Evolutionary conservation across 2,329 filamentous ascomycete genomes (phyloP), one percentile per base, ranked within the genome.

Genomic region (Emergomyces pasteurianus): DNA sequence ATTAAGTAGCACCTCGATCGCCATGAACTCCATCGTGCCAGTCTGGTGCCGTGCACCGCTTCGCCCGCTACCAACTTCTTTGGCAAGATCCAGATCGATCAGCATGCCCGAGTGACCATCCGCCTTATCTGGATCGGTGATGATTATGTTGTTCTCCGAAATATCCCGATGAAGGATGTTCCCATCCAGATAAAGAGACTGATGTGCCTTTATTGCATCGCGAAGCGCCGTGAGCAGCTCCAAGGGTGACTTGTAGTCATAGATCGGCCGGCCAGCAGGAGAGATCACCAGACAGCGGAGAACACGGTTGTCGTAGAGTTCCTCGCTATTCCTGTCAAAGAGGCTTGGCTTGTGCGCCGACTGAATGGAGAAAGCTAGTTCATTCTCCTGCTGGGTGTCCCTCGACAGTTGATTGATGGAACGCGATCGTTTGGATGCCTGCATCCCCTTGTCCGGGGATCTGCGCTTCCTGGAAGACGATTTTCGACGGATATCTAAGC

Each of bases 151-250:
- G 18, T 68, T 66, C 0, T 67, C 60, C 0, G 70, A 76, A 14
- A 77, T 69, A 40, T 76, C 70, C 38, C 64, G 67, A 62, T 76
- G 68, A 14, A 77, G 69, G 58, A 76, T 72, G 9, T 66, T 65
- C 14, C 68, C 31, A 7, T 31, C 31, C 31, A 31, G 31, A 7
- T 31, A 31, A 7, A 31, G 31, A 7, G 31, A 31, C 31, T 7
- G 31, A 31, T 31, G 31, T 7, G 31, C 31, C 31, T 31, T 31
- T 3, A 31, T 31, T 7, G 31, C 31, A 7, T 31, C 31, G 31
- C 31, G 31, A 7, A 31, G 31, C 31, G 31, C 31, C 31, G 3
- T 31, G 31, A 31, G 31, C 31, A 31, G 31, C 31, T 31, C 31
- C 31, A 31, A 31, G 3, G 31, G 31, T 7, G 31, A 31, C 31